A percentile compares a stretch with the other conserved stretches of the same genome.
These are phyloP conservation scores for Colletotrichum destructivum DNA, from an alignment of 2,329 filamentous ascomycete species.

Conservation along the genomic window DNA sequence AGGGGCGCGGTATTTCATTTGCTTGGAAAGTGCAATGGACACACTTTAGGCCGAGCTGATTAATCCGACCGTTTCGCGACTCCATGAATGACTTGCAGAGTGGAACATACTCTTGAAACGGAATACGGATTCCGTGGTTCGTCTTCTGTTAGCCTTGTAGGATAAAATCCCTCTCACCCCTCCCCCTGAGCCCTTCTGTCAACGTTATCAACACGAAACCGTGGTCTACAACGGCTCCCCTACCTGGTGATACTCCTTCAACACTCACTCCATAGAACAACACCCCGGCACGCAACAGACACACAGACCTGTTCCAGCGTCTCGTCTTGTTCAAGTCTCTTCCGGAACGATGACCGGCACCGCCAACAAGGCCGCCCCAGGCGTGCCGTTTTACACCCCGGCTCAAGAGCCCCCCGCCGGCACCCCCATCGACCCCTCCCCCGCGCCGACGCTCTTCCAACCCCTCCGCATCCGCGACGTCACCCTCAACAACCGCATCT, in stretches of 20 bases:
- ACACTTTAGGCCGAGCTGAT: slow-evolving; percentile 13
- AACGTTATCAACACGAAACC: slow-evolving; percentile 33
- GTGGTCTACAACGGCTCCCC: background rate
- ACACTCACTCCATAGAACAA: background rate
- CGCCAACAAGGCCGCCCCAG: slow-evolving; percentile 58
- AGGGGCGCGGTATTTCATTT: background rate
- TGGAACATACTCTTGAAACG: background rate
- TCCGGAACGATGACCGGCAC: slow-evolving; percentile 46
- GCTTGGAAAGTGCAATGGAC: background rate
- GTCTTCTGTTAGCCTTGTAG: slow-evolving; percentile 9
- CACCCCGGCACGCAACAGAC: background rate
- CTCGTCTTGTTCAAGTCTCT: background rate
- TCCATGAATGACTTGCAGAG: background rate
- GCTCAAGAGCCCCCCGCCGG: slow-evolving; percentile 66
- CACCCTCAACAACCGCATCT: slow-evolving; percentile 70
- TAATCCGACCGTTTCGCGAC: background rate
- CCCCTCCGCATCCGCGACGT: slow-evolving; percentile 69
- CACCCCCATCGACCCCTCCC: slow-evolving; percentile 57
- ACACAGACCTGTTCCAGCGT: background rate
- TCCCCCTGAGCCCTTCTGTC: background rate
- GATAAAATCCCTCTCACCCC: slow-evolving; percentile 27
- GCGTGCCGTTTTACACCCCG: slow-evolving; percentile 69
- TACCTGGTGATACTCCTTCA: background rate
- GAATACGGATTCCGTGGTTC: slow-evolving; percentile 10
- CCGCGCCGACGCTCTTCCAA: slow-evolving; percentile 68